These are phyloP conservation scores for Arthrobotrys megalospora DNA, from an alignment of 2,329 filamentous ascomycete genomes.

Conservation along the genomic window DNA sequence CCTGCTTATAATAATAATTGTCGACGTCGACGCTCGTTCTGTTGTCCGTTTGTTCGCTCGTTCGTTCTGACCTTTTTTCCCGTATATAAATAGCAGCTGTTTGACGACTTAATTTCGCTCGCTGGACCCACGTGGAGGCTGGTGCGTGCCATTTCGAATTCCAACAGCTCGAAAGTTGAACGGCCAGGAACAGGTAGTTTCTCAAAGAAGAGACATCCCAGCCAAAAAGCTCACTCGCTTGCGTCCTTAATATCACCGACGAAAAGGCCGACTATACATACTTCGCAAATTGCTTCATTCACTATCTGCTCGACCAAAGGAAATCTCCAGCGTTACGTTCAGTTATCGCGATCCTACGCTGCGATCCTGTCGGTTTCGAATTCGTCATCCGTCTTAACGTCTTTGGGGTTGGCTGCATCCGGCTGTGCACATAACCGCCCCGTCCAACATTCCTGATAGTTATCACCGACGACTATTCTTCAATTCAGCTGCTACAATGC, in stretches of 20 bases:
- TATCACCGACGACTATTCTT: neutral
- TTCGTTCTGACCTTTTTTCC: slow-evolving; percentile 8
- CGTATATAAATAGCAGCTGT: slow-evolving; percentile 3
- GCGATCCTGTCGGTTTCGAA: slow-evolving; percentile 2
- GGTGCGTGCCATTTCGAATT: slow-evolving; percentile 12
- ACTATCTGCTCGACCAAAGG: neutral
- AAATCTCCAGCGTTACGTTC: slow-evolving; percentile 15
- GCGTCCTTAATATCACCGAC: slow-evolving; percentile 12
- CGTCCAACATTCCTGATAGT: slow-evolving; percentile 28
- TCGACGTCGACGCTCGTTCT: slow-evolving; percentile 39
- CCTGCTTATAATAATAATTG: slow-evolving; percentile 13
- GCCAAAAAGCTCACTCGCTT: slow-evolving; percentile 47
- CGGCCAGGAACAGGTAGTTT: slow-evolving; percentile 20
- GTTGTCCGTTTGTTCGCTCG: slow-evolving; percentile 5
- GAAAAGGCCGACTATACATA: slow-evolving; percentile 20
- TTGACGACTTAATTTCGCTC: slow-evolving; percentile 32
- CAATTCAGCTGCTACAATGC: slow-evolving; percentile 47
- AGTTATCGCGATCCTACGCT: neutral
- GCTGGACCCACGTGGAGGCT: slow-evolving; percentile 46
- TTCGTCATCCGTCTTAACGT: slow-evolving; percentile 24
- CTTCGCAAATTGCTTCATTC: slow-evolving; percentile 22
- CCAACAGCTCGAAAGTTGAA: slow-evolving; percentile 1
- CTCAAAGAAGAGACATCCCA: slow-evolving; percentile 51
- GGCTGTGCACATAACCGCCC: slow-evolving; percentile 11
- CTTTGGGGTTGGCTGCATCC: slow-evolving; percentile 39